Conservation (phyloP, 768 basidiomycete species). For the Pleurotus platypus region DNA sequence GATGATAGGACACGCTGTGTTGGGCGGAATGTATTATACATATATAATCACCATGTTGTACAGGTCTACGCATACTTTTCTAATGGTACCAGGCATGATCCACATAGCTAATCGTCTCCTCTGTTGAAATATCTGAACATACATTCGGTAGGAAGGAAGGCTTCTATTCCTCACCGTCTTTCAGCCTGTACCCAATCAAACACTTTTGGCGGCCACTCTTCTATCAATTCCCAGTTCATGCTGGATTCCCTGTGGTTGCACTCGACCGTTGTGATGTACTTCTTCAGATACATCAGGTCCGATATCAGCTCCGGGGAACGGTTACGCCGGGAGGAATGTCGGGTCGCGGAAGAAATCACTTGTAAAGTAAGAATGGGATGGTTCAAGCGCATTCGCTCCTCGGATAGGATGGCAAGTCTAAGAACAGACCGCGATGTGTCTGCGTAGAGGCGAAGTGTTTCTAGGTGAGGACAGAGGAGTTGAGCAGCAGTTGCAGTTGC, state of each 20-base stretch:
- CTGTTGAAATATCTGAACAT: no score
- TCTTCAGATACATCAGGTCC: conserved; percentile 3
- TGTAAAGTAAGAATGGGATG: background rate
- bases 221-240: conserved; percentile 4
- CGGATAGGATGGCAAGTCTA: background rate
- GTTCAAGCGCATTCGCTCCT: background rate
- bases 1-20: conserved; percentile 12
- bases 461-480: conserved; percentile 1
- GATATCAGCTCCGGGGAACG: conserved; percentile 4
- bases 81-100: no score
- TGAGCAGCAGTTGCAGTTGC: no score
- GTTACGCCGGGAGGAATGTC: conserved; percentile 1
- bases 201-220: conserved; percentile 5
- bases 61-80: background rate
- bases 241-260: background rate
- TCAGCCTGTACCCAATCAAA: conserved; percentile 3
- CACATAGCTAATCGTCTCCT: no score
- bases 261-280: background rate
- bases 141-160: no score
- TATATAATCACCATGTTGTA: conserved; percentile 8
- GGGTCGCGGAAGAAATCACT: background rate
- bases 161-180: background rate
- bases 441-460: conserved; percentile 3
- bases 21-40: conserved; percentile 2
- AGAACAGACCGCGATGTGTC: conserved; percentile 6